Evolutionary conservation across 257 asterid genomes (phyloP).

Genomic region (Scutellaria baicalensis): DNA sequence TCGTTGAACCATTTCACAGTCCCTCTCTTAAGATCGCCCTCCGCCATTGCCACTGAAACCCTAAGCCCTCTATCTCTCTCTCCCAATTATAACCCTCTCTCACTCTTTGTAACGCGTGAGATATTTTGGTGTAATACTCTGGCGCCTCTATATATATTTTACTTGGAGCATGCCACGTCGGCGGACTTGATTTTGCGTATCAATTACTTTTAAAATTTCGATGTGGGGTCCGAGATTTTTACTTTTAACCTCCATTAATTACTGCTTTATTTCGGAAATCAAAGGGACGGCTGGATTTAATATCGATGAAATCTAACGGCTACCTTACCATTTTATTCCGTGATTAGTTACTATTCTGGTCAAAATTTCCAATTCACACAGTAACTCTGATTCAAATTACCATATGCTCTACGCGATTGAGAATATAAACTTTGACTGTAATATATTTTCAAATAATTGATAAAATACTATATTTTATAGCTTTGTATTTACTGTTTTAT

Average conservation of each 20-base stretch:
- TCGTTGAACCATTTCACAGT: constrained; percentile 82
- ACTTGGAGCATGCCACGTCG: constrained; percentile 21
- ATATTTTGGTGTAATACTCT: background rate
- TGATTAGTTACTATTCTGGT: background rate
- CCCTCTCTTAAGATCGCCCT: constrained; percentile 42
- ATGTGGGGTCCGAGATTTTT: constrained; percentile 35
- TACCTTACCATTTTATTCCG: background rate
- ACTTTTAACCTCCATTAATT: background rate
- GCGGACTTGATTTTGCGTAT: constrained; percentile 31
- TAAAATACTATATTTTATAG: too few species aligned
- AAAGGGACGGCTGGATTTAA: constrained; percentile 2
- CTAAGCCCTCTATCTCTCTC: constrained; percentile 19
- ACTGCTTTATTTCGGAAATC: background rate
- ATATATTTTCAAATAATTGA: too few species aligned
- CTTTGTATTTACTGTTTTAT: too few species aligned
- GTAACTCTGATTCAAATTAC: too few species aligned
- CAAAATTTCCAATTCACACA: background rate
- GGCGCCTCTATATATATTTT: constrained; percentile 12
- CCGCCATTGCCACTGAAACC: constrained; percentile 38
- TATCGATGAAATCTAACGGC: constrained; percentile 6
- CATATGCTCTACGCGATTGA: too few species aligned
- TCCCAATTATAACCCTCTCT: background rate
- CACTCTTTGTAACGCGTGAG: background rate
- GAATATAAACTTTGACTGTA: too few species aligned
- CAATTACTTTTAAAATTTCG: constrained; percentile 16